Evolutionary conservation across 805 yeast species (phyloP).

Genomic region (Metschnikowia anglica): DNA sequence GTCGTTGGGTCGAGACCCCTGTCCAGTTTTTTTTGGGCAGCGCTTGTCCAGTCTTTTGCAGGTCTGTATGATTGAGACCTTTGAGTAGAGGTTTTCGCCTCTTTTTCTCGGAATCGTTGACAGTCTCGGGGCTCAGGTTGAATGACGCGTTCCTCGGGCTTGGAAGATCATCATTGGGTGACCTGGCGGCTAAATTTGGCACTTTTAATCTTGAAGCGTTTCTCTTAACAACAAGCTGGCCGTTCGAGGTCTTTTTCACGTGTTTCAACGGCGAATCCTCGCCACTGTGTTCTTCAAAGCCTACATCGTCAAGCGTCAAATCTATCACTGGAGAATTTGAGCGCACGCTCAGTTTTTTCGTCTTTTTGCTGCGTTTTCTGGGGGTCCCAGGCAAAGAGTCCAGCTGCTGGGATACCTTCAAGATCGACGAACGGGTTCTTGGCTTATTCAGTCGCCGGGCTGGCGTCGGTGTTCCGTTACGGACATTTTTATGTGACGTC

Average conservation of each 20-base stretch:
- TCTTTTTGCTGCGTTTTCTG: conserved; percentile 7
- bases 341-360: conserved; percentile 1
- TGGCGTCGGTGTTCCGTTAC: background rate
- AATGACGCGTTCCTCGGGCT: too few species aligned
- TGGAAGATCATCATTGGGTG: too few species aligned
- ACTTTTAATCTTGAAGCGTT: too few species aligned
- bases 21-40: too few species aligned
- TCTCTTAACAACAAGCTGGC: too few species aligned
- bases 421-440: conserved; percentile 16
- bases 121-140: too few species aligned
- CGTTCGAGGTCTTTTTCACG: background rate
- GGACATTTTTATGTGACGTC: background rate
- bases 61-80: too few species aligned
- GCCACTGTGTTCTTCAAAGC: background rate
- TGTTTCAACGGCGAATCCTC: conserved; percentile 12
- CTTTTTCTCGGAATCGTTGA: too few species aligned
- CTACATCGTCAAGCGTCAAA: conserved; percentile 14
- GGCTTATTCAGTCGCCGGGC: conserved; percentile 8
- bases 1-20: too few species aligned
- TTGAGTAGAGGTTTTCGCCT: too few species aligned
- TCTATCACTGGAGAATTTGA: conserved; percentile 19
- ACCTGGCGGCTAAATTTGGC: too few species aligned
- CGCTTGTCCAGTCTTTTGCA: too few species aligned
- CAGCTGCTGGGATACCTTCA: conserved; percentile 3
- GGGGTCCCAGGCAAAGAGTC: conserved; percentile 5